Evolutionary conservation across 176 grass and related monocot species (phyloP).

Genomic region (Ampelocalamus luodianensis): DNA sequence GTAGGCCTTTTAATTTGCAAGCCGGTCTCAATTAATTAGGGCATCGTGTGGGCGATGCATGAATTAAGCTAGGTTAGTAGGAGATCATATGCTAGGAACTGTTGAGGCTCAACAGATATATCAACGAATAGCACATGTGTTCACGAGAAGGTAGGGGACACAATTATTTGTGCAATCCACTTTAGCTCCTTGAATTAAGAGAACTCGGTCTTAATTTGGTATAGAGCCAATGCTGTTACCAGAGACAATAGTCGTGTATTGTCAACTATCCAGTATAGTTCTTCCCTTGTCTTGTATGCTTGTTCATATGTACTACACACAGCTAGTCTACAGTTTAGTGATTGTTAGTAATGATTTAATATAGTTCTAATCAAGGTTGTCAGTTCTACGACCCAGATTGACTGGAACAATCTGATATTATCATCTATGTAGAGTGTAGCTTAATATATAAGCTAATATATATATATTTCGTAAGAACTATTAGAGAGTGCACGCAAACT

Average conservation of each 20-base stretch:
- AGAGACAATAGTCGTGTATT: not conserved
- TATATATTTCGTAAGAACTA: too few species aligned
- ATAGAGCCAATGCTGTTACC: conserved; percentile 4
- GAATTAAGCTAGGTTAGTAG: not conserved
- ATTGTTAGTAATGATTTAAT: not conserved
- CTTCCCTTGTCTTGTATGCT: conserved; percentile 1
- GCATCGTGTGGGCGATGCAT: not conserved
- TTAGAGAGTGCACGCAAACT: too few species aligned
- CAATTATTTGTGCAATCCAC: conserved; percentile 42
- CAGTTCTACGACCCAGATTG: too few species aligned
- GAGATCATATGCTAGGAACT: conserved; percentile 21
- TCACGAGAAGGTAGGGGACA: conserved; percentile 43
- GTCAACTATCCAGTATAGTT: conserved; percentile 26
- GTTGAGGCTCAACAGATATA: conserved; percentile 29
- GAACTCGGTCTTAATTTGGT: conserved; percentile 21
- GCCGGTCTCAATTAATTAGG: not conserved
- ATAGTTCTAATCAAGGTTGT: not conserved
- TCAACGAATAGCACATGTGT: conserved; percentile 35
- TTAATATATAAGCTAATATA: too few species aligned
- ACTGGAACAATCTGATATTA: too few species aligned
- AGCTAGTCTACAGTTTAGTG: not conserved
- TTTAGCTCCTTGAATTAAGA: conserved; percentile 34
- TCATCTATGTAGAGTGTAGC: too few species aligned
- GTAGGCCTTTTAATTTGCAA: not conserved
- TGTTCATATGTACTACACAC: conserved; percentile 26